Base-by-base conservation (phyloP, 164 flowering plant species). In the Kalanchoe fedtschenkoi region DNA sequence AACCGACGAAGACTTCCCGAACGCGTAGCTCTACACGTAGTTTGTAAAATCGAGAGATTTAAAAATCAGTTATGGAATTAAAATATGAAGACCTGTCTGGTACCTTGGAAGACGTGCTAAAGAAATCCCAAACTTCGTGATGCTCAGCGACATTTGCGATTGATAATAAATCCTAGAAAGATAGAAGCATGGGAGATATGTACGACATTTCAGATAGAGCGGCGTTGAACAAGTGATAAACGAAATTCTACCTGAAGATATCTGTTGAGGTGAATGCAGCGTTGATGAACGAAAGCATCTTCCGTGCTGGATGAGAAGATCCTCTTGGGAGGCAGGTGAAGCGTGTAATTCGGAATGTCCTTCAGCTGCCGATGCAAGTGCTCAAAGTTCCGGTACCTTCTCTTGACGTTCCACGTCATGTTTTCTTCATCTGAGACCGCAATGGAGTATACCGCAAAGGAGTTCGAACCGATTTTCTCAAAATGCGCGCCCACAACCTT, bases 81-180 rank as follows among this genome's bases (percentile, higher is more conserved):
- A n/a, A n/a, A n/a, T n/a, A n/a, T n/a, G n/a, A n/a, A n/a, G n/a
- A n/a, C n/a, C n/a, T n/a, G n/a, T n/a, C n/a, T n/a, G n/a, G 63
- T 21, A 95, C 99, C 96, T 91, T 86, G 42, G 99, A 95, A 55
- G 96, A 80, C 70, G 54, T 76, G 73, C 96, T 87, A 46, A 95
- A 67, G 72, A 95, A 95, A 73, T 95, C 99, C 97, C 96, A 95
- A 62, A 95, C 96, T 83, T 95, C 99, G 79, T 95, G 99, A 68
- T 91, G 99, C 68, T 95, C 99, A 39, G 96, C 97, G 71, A 91
- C 96, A 86, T 95, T 95, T 60, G 97, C 89, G 67, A 95, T 91
- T 67, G 96, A 87, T 68, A 95, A 71, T 29, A 95, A 90, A 75
- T 95, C 97, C 99, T 95, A 78, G n/a, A 16, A 60, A 67, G 63